phyloP scores from a whole-genome alignment of 1,284 basidiomycete genomes.

The Exobasidium cylindrosporum region DNA sequence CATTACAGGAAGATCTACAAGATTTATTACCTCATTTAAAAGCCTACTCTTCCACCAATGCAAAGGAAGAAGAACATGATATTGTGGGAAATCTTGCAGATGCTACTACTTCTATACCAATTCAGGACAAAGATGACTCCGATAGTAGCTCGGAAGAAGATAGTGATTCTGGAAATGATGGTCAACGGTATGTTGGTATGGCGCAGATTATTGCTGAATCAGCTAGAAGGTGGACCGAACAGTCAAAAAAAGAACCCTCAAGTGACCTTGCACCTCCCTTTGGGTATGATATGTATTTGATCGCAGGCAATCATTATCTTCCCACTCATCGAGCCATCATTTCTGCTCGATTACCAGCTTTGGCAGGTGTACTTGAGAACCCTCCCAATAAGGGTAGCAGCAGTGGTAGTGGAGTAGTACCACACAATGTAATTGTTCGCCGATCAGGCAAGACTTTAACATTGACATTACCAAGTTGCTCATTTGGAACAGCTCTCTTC shows the following conservation, averaged over 20 bases:
- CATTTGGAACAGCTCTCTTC: conserved; percentile 70
- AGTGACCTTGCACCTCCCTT: conserved; percentile 30
- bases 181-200: conserved; percentile 20
- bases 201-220: conserved; percentile 58
- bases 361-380: conserved; percentile 54
- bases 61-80: conserved; percentile 14
- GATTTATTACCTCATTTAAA: conserved; percentile 44
- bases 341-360: conserved; percentile 62
- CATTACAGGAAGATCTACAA: conserved; percentile 68
- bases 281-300: conserved; percentile 68
- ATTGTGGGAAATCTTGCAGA: conserved; percentile 37
- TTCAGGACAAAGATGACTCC: conserved; percentile 51
- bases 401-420: not conserved
- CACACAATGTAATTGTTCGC: conserved; percentile 22
- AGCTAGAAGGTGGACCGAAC: conserved; percentile 57
- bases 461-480: conserved; percentile 58
- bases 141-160: conserved; percentile 56
- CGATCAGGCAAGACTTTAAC: conserved; percentile 15
- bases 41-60: conserved; percentile 21
- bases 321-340: conserved; percentile 70
- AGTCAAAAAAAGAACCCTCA: conserved; percentile 9
- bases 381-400: conserved; percentile 14
- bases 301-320: conserved; percentile 58
- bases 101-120: conserved; percentile 16
- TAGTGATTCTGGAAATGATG: conserved; percentile 17